A percentile compares a stretch with the other conserved stretches of the same genome.
These are phyloP conservation scores for Thalassiosira mediterranea DNA, from an alignment of 352 stramenopile genomes.

Conservation along the genomic window DNA sequence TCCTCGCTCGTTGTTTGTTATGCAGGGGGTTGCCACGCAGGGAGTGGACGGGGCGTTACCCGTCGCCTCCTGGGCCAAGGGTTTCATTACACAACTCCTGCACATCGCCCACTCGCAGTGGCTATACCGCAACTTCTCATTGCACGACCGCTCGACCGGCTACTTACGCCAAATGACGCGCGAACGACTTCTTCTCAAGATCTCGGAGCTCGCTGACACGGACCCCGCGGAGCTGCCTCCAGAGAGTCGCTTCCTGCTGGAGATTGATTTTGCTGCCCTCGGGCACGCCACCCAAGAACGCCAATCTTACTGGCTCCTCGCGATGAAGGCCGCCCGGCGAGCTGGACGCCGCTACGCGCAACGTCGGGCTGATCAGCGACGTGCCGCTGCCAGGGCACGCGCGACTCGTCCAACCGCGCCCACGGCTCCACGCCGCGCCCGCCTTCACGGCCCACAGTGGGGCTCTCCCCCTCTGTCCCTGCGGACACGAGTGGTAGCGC, in stretches of 20 bases:
- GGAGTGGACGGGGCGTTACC: background rate
- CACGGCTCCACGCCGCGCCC: too few relatives aligned
- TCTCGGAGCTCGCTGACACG: background rate
- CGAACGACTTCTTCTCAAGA: background rate
- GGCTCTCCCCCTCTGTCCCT: too few relatives aligned
- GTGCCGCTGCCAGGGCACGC: too few relatives aligned
- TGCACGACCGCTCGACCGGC: conserved; percentile 4
- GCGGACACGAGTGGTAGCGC: too few relatives aligned
- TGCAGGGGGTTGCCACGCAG: background rate
- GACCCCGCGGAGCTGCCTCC: background rate
- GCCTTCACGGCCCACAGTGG: too few relatives aligned
- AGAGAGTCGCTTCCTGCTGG: conserved; percentile 1
- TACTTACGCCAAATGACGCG: background rate
- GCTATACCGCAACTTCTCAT: conserved; percentile 10
- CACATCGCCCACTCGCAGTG: conserved; percentile 31
- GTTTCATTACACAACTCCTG: conserved; percentile 8
- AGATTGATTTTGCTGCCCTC: conserved; percentile 22
- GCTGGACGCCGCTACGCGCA: too few relatives aligned
- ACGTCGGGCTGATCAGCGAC: too few relatives aligned
- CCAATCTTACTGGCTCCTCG: background rate
- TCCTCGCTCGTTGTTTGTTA: background rate
- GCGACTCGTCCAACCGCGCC: too few relatives aligned
- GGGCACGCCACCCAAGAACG: background rate
- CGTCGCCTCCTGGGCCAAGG: conserved; percentile 2
- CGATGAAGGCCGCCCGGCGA: background rate